These are phyloP conservation scores for Crithidia mellificae DNA, from an alignment of 208 protist species.

Conservation along the genomic window DNA sequence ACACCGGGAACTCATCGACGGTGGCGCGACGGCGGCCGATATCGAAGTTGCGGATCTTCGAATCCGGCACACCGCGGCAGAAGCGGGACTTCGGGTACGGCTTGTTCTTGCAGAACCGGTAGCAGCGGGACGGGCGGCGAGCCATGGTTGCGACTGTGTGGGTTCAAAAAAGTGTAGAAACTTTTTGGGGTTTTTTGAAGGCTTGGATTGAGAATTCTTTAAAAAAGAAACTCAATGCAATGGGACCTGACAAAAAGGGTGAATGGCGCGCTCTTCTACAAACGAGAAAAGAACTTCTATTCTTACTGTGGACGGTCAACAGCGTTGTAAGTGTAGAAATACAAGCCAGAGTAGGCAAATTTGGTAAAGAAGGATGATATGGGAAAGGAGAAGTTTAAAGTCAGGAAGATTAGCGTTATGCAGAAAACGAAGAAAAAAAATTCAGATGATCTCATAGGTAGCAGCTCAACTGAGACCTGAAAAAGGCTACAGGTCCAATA, in stretches of 20 bases:
- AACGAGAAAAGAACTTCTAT: conserved; percentile 20
- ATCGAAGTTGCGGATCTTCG: conserved; percentile 98
- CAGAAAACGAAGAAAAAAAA: background rate
- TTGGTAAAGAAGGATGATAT: too few relatives aligned
- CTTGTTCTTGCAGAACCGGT: conserved; percentile 85
- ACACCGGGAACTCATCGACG: conserved; percentile 97
- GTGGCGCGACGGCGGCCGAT: conserved; percentile 96
- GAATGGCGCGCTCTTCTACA: conserved; percentile 4
- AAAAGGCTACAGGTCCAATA: too few relatives aligned
- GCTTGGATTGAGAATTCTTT: too few relatives aligned
- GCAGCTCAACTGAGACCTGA: background rate
- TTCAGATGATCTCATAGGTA: background rate
- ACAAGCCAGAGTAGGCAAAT: too few relatives aligned
- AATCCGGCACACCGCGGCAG: conserved; percentile 98
- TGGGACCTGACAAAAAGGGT: too few relatives aligned
- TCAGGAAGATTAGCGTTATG: too few relatives aligned
- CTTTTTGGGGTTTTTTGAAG: too few relatives aligned
- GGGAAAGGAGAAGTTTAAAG: background rate
- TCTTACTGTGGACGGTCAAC: conserved; percentile 2
- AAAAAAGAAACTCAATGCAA: too few relatives aligned
- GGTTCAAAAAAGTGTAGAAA: background rate
- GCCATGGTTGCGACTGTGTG: conserved; percentile 39
- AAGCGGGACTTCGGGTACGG: conserved; percentile 92
- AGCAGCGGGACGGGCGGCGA: conserved; percentile 76
- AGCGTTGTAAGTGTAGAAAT: too few relatives aligned